These are phyloP conservation scores for Boeremia exigua DNA, from an alignment of 2,329 filamentous ascomycete species.

Conservation along the genomic window DNA sequence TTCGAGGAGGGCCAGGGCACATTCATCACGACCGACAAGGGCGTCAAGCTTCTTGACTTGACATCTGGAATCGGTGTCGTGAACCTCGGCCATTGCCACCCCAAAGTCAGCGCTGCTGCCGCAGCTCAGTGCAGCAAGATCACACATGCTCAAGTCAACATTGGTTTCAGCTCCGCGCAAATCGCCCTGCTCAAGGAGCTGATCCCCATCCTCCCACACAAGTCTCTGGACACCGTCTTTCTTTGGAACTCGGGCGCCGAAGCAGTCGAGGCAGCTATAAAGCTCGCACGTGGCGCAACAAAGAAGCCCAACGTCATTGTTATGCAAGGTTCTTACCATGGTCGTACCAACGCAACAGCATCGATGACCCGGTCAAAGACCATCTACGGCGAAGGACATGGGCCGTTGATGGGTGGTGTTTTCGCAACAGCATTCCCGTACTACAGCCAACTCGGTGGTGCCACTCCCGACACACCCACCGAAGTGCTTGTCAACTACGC, in stretches of 20 bases:
- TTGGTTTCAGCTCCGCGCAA: slow-evolving; percentile 39
- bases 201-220: slow-evolving; percentile 36
- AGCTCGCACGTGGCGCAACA: slow-evolving; percentile 36
- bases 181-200: slow-evolving; percentile 37
- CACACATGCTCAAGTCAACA: slow-evolving; percentile 40
- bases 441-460: slow-evolving; percentile 36
- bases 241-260: slow-evolving; percentile 42
- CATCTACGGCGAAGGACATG: slow-evolving; percentile 39
- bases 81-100: slow-evolving; percentile 40
- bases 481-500: slow-evolving; percentile 34
- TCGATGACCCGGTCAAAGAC: slow-evolving; percentile 42
- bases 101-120: slow-evolving; percentile 39
- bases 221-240: slow-evolving; percentile 38
- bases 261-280: slow-evolving; percentile 39
- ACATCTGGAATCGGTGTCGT: slow-evolving; percentile 39
- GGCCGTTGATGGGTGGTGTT: slow-evolving; percentile 38
- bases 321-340: slow-evolving; percentile 42
- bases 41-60: slow-evolving; percentile 39
- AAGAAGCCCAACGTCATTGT: slow-evolving; percentile 43
- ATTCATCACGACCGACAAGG: slow-evolving; percentile 41
- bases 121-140: slow-evolving; percentile 40
- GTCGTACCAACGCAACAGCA: slow-evolving; percentile 38
- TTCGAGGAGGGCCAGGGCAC: slow-evolving; percentile 39
- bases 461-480: slow-evolving; percentile 30
- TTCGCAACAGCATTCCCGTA: slow-evolving; percentile 40